These are phyloP conservation scores for Cylindrodendrum hubeiense DNA, from an alignment of 2,329 filamentous ascomycete genomes.

Conservation along the genomic window DNA sequence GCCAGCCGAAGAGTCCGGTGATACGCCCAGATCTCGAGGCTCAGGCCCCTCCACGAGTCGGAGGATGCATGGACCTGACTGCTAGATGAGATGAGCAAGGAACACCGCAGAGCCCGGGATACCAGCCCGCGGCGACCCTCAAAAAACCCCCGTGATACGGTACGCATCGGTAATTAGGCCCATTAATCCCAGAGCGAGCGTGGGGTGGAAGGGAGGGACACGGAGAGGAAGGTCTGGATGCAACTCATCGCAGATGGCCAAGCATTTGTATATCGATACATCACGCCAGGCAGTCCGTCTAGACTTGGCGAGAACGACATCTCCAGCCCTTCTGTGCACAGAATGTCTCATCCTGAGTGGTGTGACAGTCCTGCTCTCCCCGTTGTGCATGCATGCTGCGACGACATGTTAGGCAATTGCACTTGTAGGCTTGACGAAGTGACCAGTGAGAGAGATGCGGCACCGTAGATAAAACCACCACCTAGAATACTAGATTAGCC, in stretches of 20 bases:
- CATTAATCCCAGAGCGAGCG: conserved; percentile 16
- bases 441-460: neutral
- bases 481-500: neutral
- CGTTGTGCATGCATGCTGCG: neutral
- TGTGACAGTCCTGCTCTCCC: conserved; percentile 1
- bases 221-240: conserved; percentile 18
- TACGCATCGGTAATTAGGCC: conserved; percentile 28
- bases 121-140: neutral
- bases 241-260: conserved; percentile 17
- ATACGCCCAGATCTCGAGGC: conserved; percentile 19
- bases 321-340: conserved; percentile 21
- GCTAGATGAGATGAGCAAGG: conserved; percentile 25
- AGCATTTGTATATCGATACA: conserved; percentile 19
- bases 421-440: neutral
- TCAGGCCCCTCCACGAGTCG: conserved; percentile 6
- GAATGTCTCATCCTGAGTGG: conserved; percentile 26
- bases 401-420: conserved; percentile 3
- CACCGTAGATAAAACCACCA: neutral
- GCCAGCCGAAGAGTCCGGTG: conserved; percentile 14
- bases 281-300: conserved; percentile 30
- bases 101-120: neutral
- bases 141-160: conserved; percentile 19
- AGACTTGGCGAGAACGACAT: conserved; percentile 20
- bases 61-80: conserved; percentile 18
- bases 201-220: conserved; percentile 23